Base-by-base conservation (phyloP, 805 yeast genomes). In the Candida ficus region DNA sequence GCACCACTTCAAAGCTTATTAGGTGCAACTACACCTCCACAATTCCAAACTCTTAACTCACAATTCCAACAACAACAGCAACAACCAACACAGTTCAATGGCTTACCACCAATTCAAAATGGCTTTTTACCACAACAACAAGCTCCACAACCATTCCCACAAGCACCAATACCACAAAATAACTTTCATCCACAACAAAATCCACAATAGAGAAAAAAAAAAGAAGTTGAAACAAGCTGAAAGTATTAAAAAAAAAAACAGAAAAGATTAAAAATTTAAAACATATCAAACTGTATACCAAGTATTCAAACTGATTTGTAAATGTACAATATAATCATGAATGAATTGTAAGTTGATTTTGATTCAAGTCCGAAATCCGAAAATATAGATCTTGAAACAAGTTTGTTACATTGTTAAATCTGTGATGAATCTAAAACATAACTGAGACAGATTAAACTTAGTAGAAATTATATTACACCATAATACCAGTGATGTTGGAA, bases 61-160 rank as follows among this genome's bases (percentile, higher is more conserved):
- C 51, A 39, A 30, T 8, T 34, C 19, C 36, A 34, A 10, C 43
- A 33, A 19, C 41, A 33, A 19, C 46, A 39, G 14, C 33, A 33
- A 5, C 40, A 30, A 13, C 35, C 12, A 10, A 35, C 17, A n/a
- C 41, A 19, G 9, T n/a, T 17, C 14, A 23, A 17, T 7, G 21
- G 21, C 13, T 12, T 21, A 12, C 36, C 12, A n/a, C 18, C 17
- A n/a, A 5, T 8, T 8, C 35, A 33, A 25, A 33, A 33, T 25
- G 37, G 37, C 16, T 17, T 21, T 7, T 4, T 7, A 13, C 14
- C 16, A 11, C 37, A 11, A n/a, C 25, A 13, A 20, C 12, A 27
- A 13, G 25, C 18, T 8, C 37, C 20, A n/a, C 39, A 17, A 25
- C 33, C 30, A 26, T 19, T 22, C 6, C 28, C 22, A 14, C 27